Percentiles rank a stretch among this genome's conserved stretches.
These are phyloP conservation scores for Cladosporium halotolerans DNA, from an alignment of 2,329 filamentous ascomycete species.

Conservation along the genomic window DNA sequence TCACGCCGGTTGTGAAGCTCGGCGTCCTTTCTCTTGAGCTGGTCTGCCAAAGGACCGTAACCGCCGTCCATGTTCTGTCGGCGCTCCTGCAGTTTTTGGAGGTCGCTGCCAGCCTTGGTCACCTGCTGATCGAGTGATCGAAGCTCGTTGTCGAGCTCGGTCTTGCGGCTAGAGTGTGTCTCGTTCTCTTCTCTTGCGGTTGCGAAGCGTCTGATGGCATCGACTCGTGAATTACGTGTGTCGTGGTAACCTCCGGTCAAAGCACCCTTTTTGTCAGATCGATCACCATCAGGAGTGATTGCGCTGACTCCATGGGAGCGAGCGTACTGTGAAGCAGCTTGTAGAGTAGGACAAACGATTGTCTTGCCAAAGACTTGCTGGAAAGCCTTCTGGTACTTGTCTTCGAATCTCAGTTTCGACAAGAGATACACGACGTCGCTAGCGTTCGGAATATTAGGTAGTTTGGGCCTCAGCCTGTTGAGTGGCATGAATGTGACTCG, in stretches of 20 bases:
- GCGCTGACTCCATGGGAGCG: constrained; percentile 86
- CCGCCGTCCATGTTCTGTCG: constrained; percentile 72
- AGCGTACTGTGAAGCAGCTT: constrained; percentile 83
- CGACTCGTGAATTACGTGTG: constrained; percentile 75
- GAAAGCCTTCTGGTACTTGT: constrained; percentile 74
- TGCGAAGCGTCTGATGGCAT: constrained; percentile 69
- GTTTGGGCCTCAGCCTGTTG: constrained; percentile 65
- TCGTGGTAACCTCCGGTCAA: constrained; percentile 95
- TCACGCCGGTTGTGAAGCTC: constrained; percentile 68
- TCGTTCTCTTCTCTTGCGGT: constrained; percentile 73
- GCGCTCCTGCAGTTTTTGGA: constrained; percentile 76
- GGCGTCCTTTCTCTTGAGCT: constrained; percentile 67
- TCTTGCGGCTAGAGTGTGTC: constrained; percentile 54
- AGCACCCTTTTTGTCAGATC: constrained; percentile 88
- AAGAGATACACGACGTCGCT: constrained; percentile 83
- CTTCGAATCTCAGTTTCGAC: constrained; percentile 74
- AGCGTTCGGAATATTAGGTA: constrained; percentile 70
- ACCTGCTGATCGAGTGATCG: constrained; percentile 82
- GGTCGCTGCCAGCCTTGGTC: constrained; percentile 73
- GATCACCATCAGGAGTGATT: constrained; percentile 91
- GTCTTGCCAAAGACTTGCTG: constrained; percentile 93
- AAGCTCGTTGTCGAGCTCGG: constrained; percentile 62
- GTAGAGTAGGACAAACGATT: constrained; percentile 85
- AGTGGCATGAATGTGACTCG: constrained; percentile 93
- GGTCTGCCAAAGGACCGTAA: constrained; percentile 71